Percentiles rank a stretch among this genome's conserved stretches.
phyloP scores from a whole-genome alignment of 129 eudicot species.

The Tagetes patula region DNA sequence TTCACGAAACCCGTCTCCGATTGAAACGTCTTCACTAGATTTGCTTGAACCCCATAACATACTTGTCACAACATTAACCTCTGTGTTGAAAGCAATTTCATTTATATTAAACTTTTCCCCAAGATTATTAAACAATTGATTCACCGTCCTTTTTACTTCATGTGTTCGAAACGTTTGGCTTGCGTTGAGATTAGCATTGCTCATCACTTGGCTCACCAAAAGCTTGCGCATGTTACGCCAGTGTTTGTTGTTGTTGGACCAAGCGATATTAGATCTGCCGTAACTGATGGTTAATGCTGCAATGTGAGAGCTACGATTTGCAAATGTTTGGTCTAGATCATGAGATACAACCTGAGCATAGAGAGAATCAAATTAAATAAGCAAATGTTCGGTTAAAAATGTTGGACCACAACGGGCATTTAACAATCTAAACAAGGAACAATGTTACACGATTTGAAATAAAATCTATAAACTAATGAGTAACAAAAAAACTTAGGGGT shows the following conservation, averaged over 20 bases:
- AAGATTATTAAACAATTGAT: neutral
- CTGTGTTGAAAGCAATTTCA: neutral
- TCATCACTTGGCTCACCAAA: constrained; percentile 2
- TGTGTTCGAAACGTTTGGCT: neutral
- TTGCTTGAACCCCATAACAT: constrained; percentile 10
- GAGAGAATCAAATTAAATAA: too few species aligned
- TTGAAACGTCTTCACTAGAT: neutral
- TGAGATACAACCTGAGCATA: neutral
- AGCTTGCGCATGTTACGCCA: constrained; percentile 14
- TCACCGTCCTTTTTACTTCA: neutral
- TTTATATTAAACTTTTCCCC: constrained; percentile 1
- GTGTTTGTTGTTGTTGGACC: neutral
- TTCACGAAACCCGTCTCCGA: neutral
- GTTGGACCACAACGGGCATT: too few species aligned
- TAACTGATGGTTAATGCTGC: neutral
- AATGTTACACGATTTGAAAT: too few species aligned
- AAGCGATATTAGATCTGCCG: neutral
- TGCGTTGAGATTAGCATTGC: neutral
- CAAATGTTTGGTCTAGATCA: constrained; percentile 1
- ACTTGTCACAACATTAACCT: constrained; percentile 9
- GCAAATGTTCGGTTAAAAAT: too few species aligned
- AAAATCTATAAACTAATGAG: too few species aligned
- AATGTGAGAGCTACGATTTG: neutral
- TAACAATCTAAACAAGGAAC: too few species aligned
- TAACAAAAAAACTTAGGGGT: too few species aligned